phyloP scores from a whole-genome alignment of 441 rosid species.

The Macaranga tanarius region DNA sequence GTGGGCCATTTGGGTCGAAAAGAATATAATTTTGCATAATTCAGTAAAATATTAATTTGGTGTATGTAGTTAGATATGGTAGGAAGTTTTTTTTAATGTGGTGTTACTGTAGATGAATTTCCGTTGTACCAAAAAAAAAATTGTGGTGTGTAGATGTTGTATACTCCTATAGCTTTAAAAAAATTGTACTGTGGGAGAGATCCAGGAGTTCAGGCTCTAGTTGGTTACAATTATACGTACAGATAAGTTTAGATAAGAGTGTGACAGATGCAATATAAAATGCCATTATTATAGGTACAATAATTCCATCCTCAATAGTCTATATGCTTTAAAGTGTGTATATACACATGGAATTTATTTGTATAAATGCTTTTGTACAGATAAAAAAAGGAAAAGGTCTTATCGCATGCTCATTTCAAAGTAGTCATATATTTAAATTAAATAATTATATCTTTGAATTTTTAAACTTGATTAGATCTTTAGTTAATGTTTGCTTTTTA shows the following conservation, averaged over 20 bases:
- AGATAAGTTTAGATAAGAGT: conserved; percentile 1
- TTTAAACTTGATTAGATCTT: background rate
- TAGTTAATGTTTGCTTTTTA: no score
- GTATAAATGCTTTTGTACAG: no score
- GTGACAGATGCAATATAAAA: background rate
- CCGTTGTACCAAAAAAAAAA: no score
- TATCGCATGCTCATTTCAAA: background rate
- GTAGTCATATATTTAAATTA: background rate
- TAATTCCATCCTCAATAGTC: background rate
- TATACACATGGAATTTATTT: background rate
- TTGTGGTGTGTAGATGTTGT: no score
- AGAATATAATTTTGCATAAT: no score
- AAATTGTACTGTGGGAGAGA: background rate
- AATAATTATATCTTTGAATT: background rate
- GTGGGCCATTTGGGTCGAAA: no score
- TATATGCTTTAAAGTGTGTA: background rate
- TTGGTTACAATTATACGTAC: background rate
- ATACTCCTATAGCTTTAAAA: no score
- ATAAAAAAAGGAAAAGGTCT: background rate
- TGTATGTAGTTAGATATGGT: no score
- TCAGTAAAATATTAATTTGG: no score
- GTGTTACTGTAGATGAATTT: no score
- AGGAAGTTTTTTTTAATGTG: no score
- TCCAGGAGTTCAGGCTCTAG: background rate
- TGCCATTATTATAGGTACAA: background rate